Base-by-base conservation (phyloP, 169 alveolate genomes). In the Plasmodium relictum region DNA sequence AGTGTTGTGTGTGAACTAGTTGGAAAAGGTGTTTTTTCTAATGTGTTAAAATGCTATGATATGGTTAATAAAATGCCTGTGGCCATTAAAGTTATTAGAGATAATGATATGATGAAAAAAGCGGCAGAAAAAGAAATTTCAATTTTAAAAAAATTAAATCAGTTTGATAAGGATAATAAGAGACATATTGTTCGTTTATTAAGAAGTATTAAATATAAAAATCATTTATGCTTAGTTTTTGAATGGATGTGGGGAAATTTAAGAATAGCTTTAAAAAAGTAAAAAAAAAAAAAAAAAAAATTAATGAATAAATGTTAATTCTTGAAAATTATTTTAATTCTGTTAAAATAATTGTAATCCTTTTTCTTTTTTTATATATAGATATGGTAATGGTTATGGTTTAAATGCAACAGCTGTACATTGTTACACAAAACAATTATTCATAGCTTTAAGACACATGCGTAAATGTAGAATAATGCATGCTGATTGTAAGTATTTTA, bases 201-300 rank as follows among this genome's bases (percentile, higher is more conserved):
- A 41, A 71, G 93, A 37, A 89, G 94, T 41, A 95, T 96, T 78
- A 94, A 89, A 39, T 94, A 96, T 86, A 93, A 96, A 63, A 97
- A 96, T 26, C 98, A 97, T 71, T 89, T 95, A 45, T 97, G 98
- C 74, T 93, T 97, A 73, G 98, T 96, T 37, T 97, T 97, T 70
- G 97, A 96, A 61, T 96, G 98, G 98, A 71, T 93, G 78, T 94
- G 97, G 98, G 98, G 98, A 56, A 96, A 90, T 63, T 94, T 95
- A n/a, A 89, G 98, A 42, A 88, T 88, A 87, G 97, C 97, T n/a
- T 88, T 96, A 70, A 96, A 94, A 63, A 92, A 76, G 95, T 95
- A 86, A 48, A 63, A 42, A 22, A 20, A 65, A 20, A 62, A 88
- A 59, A 50, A 83, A 26, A 48, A 41, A 10, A 41, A 72, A 68